Base-by-base conservation (phyloP, 495 filamentous ascomycete species). In the Penicillium subrubescens region DNA sequence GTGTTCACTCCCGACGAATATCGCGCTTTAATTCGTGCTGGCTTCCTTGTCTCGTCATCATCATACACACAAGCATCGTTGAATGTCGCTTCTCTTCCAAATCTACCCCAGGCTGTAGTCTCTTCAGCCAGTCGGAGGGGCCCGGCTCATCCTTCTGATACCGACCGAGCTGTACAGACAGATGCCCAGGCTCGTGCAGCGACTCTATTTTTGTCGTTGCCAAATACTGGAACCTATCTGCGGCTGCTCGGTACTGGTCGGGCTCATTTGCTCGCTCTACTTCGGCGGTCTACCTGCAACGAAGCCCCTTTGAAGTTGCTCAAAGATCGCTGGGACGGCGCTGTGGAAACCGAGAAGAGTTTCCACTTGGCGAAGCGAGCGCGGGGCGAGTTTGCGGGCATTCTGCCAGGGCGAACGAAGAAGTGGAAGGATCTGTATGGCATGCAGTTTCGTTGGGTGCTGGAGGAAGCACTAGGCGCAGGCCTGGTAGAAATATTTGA, bases 401-500 rank as follows among this genome's bases (percentile, higher is more conserved):
- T 93, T n/a, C 63, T 93, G 23, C 90, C 91, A 0, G 91, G 89
- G 0, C 81, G 86, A 68, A 85, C 92, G 19, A 88, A 85, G 73
- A 94, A 91, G 74, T 97, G 93, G 93, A 90, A 87, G 71, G 84
- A 89, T 8, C 87, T 93, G 63, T 88, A 88, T 65, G 93, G 93
- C 3, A 77, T 95, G 70, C 78, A 76, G 11, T 96, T 95, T 72
- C 87, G 89, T 50, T 96, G 91, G 91, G 83, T 90, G 12, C 67
- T 96, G 17, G 89, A 87, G 41, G 92, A 95, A 71, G 89, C 90
- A 44, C 83, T 94, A 14, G 92, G 92, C 0, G 83, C 88, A 3
- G 93, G 93, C 10, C 65, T 92, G n/a, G 80, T 95, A 33, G 93
- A 96, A 75, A 75, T 92, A 7, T 96, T 97, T 72, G 89, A 95